phyloP scores from a whole-genome alignment of 208 protist species.

The Spongospora subterranea region DNA sequence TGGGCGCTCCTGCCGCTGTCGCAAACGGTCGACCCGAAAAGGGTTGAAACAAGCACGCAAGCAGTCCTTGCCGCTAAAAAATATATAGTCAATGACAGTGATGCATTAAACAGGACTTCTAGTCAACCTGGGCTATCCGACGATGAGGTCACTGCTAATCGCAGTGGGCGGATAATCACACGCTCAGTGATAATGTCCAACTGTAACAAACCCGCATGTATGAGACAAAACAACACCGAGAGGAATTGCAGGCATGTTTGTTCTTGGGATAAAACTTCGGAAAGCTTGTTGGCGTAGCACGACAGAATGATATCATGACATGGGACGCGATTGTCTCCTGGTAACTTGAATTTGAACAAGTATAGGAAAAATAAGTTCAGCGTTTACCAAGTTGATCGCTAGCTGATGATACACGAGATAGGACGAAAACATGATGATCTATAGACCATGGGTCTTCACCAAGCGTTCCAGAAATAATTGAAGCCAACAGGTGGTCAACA shows the following conservation, averaged over 20 bases:
- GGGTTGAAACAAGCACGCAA: constrained; percentile 5
- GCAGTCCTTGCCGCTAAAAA: neutral
- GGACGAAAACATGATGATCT: neutral
- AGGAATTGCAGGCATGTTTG: neutral
- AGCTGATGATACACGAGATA: neutral
- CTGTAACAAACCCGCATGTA: neutral
- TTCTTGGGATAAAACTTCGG: neutral
- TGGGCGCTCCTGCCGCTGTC: neutral
- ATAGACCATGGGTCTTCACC: neutral
- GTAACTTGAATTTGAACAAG: neutral
- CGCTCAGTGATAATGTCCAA: constrained; percentile 19
- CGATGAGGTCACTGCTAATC: neutral
- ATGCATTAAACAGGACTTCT: neutral
- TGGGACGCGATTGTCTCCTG: constrained; percentile 40
- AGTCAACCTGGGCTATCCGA: neutral
- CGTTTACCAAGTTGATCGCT: constrained; percentile 10
- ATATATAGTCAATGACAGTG: no score
- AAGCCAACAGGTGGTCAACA: neutral
- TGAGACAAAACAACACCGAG: neutral
- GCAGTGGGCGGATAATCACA: constrained; percentile 26
- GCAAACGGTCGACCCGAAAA: neutral
- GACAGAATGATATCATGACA: constrained; percentile 22
- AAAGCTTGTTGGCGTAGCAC: neutral
- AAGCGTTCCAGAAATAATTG: neutral
- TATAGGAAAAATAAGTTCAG: no score